A percentile compares a stretch with the other conserved stretches of the same genome.
Evolutionary conservation across 2,329 filamentous ascomycete genomes (phyloP).

Genomic region (Diaporthe vexans): DNA sequence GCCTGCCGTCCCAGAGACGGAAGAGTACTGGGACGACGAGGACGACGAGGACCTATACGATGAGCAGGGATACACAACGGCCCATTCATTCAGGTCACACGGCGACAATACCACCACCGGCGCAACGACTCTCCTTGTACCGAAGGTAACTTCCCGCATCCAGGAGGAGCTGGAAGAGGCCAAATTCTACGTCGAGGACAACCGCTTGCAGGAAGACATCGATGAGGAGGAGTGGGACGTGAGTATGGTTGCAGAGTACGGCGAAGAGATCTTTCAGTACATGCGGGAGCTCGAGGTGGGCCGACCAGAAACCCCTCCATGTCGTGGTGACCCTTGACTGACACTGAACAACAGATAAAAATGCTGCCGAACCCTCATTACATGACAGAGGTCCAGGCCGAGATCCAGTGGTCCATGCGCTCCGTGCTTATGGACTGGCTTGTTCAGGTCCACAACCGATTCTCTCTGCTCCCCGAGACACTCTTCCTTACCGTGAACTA

Average conservation of each 20-base stretch:
- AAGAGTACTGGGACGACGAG: slow-evolving; percentile 85
- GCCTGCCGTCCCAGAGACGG: slow-evolving; percentile 61
- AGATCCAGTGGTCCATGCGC: slow-evolving; percentile 99
- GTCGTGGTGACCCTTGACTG: slow-evolving; percentile 34
- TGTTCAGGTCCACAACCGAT: slow-evolving; percentile 94
- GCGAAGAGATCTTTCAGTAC: slow-evolving; percentile 94
- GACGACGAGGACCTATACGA: slow-evolving; percentile 77
- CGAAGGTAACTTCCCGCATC: slow-evolving; percentile 77
- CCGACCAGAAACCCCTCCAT: slow-evolving; percentile 30
- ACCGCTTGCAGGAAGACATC: slow-evolving; percentile 78
- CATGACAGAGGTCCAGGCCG: slow-evolving; percentile 92
- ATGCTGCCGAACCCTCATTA: slow-evolving; percentile 88
- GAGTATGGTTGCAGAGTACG: slow-evolving; percentile 98
- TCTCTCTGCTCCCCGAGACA: slow-evolving; percentile 92
- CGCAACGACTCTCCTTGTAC: slow-evolving; percentile 75
- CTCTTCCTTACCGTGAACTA: slow-evolving; percentile 96
- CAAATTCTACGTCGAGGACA: slow-evolving; percentile 75
- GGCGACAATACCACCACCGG: slow-evolving; percentile 70
- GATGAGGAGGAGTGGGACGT: slow-evolving; percentile 94
- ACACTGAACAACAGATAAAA: slow-evolving; percentile 46
- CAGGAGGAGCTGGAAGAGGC: slow-evolving; percentile 79
- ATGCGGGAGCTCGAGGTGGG: slow-evolving; percentile 89
- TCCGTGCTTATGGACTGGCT: slow-evolving; percentile 98
- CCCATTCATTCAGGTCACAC: slow-evolving; percentile 81
- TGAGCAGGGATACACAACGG: slow-evolving; percentile 82